Base-by-base conservation (phyloP, 2,329 filamentous ascomycete genomes). In the Ophiostoma ulmi region DNA sequence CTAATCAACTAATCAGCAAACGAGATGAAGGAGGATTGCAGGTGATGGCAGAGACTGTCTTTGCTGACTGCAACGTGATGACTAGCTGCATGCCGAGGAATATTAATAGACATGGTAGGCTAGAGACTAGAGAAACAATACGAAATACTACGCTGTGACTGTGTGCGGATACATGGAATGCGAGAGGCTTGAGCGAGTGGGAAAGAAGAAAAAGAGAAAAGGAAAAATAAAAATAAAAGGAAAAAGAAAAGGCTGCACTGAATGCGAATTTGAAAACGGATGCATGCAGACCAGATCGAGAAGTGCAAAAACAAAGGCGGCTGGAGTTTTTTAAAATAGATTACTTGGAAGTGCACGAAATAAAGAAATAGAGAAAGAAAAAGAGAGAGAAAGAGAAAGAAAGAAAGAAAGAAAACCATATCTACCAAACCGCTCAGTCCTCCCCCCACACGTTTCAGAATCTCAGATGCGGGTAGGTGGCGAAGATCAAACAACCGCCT, bases 401-500 rank as follows among this genome's bases (percentile, higher is more conserved):
- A 35, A 66, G 31, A 48, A 35, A 68, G 22, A 61, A 6, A 20
- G 0, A 58, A 31, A 3, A 31, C 31, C 4, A 3, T 3, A 1
- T 31, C 31, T 31, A 31, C 31, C 31, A 48, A 48, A 31, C 22
- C 35, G 48, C 55, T 64, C 55, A 61, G 55, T 67, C 70, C 61
- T 52, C 44, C 44, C 48, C 48, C 52, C 52, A 26, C 68, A 65
- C 52, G 73, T 74, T 74, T 74, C 73, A 74, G 72, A 72, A 61
- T 72, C 65, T 58, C 68, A 44, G 69, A 69, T 71, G 72, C 71
- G 72, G 73, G 68, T 70, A 67, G 64, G 69, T 66, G 58, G 39
- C 26, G 73, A 70, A 61, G 72, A 74, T 74, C 73, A 74, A 74
- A 74, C 73, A 63, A 31, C 69, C 64, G 70, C 73, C 70, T 72